Conservation (phyloP, 495 filamentous ascomycete genomes). For the Xeromyces bisporus region DNA sequence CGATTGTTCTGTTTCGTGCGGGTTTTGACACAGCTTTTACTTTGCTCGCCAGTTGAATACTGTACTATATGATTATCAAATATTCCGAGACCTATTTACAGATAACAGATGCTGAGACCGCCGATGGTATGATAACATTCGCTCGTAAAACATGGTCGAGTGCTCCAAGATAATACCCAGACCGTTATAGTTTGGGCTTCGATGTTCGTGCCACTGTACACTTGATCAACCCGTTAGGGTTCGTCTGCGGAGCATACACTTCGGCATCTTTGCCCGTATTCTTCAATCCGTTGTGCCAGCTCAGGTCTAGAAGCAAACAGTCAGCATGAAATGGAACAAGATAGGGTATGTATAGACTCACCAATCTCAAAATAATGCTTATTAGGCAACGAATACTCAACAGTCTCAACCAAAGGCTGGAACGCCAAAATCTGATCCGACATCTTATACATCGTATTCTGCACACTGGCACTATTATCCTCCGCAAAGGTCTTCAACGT, state of each 20-base stretch:
- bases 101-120: not conserved
- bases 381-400: conserved; percentile 79
- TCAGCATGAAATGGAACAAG: conserved; percentile 6
- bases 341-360: conserved; percentile 28
- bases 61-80: not conserved
- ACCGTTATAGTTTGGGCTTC: conserved; percentile 24
- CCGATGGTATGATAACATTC: not conserved
- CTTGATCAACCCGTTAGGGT: conserved; percentile 90
- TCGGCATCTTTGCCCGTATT: conserved; percentile 95
- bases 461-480: conserved; percentile 81
- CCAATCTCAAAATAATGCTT: conserved; percentile 98
- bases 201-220: conserved; percentile 63
- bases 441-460: conserved; percentile 99
- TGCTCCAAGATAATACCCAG: no score
- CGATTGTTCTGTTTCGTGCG: no score
- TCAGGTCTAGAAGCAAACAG: conserved; percentile 43
- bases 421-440: conserved; percentile 65
- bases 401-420: conserved; percentile 51
- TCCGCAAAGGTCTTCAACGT: conserved; percentile 85
- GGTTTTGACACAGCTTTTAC: no score
- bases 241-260: conserved; percentile 83
- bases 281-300: conserved; percentile 93
- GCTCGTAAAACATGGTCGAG: no score
- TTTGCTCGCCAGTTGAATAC: not conserved
- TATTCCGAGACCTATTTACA: not conserved